These are phyloP conservation scores for Chlorella sp. DNA, from an alignment of 139 green algal genomes.

Conservation along the genomic window DNA sequence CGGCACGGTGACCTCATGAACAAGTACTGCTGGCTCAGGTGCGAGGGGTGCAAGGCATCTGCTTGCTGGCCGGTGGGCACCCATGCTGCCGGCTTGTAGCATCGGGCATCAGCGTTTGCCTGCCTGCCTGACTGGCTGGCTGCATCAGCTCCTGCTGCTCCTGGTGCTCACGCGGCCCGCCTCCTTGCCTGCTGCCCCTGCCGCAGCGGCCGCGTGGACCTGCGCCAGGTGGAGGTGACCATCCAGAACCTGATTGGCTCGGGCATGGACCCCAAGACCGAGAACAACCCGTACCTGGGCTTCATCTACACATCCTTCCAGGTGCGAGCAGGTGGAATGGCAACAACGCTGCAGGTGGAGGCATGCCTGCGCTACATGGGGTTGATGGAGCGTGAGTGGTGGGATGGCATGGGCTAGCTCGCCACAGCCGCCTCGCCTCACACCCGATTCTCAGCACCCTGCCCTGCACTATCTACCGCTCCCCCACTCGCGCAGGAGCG, in stretches of 20 bases:
- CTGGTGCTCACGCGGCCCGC: neutral
- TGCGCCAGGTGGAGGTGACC: slow-evolving; percentile 87
- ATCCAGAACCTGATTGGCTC: slow-evolving; percentile 98
- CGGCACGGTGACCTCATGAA: slow-evolving; percentile 98
- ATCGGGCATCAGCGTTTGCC: too few species aligned
- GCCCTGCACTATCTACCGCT: too few species aligned
- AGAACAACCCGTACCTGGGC: slow-evolving; percentile 99
- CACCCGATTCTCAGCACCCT: too few species aligned
- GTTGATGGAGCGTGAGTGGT: too few species aligned
- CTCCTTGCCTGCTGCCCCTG: neutral
- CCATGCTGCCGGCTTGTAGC: too few species aligned
- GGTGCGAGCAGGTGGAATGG: slow-evolving; percentile 29
- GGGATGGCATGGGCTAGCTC: too few species aligned
- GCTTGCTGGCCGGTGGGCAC: too few species aligned
- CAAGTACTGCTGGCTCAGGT: slow-evolving; percentile 85
- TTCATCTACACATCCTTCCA: slow-evolving; percentile 99
- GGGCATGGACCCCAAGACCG: slow-evolving; percentile 97
- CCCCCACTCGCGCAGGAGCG: slow-evolving; percentile 84
- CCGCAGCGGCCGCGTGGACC: slow-evolving; percentile 74
- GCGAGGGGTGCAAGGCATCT: neutral
- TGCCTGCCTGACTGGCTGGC: too few species aligned
- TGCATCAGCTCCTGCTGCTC: neutral
- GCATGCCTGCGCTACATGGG: too few species aligned
- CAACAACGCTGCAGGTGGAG: too few species aligned
- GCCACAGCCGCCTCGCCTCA: too few species aligned